A percentile compares a stretch with the other conserved stretches of the same genome.
These are phyloP conservation scores for Dictyophora rubrovolvata DNA, from an alignment of 768 basidiomycete genomes.

Conservation along the genomic window DNA sequence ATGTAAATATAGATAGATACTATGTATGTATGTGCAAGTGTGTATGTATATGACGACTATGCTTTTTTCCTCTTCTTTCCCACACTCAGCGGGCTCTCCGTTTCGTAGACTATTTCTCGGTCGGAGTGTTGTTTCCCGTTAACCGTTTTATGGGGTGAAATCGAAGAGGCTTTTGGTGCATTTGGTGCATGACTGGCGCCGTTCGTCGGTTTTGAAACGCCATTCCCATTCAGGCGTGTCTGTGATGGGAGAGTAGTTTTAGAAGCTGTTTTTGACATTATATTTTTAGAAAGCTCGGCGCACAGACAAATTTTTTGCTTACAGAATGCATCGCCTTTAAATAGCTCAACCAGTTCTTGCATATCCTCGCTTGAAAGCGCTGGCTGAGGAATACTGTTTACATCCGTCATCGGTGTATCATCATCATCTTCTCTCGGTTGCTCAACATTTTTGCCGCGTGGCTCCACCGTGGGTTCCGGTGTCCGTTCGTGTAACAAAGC, in stretches of 20 bases:
- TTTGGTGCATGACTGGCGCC: not conserved
- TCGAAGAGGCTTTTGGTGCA: not conserved
- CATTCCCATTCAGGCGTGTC: conserved; percentile 1
- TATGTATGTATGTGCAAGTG: not conserved
- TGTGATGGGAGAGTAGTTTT: not conserved
- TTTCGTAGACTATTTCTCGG: not conserved
- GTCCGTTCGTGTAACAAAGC: conserved; percentile 30
- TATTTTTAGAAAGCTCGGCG: not conserved
- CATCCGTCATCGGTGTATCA: conserved; percentile 38
- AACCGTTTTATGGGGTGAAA: not conserved
- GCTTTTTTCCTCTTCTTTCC: conserved; percentile 9
- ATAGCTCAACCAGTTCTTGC: conserved; percentile 48
- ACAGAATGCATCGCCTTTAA: conserved; percentile 38
- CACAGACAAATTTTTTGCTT: too few relatives aligned
- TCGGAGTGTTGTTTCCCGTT: conserved; percentile 2
- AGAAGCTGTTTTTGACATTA: not conserved
- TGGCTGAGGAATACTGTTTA: conserved; percentile 20
- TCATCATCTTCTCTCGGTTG: conserved; percentile 5
- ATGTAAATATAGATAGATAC: not conserved
- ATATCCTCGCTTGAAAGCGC: conserved; percentile 47
- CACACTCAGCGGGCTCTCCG: not conserved
- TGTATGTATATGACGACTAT: not conserved
- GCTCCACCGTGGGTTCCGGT: not conserved
- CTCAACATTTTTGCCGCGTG: conserved; percentile 10
- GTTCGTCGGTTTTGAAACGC: not conserved